Evolutionary conservation across 2,329 filamentous ascomycete species (phyloP).

Genomic region (Laburnicola sp.): DNA sequence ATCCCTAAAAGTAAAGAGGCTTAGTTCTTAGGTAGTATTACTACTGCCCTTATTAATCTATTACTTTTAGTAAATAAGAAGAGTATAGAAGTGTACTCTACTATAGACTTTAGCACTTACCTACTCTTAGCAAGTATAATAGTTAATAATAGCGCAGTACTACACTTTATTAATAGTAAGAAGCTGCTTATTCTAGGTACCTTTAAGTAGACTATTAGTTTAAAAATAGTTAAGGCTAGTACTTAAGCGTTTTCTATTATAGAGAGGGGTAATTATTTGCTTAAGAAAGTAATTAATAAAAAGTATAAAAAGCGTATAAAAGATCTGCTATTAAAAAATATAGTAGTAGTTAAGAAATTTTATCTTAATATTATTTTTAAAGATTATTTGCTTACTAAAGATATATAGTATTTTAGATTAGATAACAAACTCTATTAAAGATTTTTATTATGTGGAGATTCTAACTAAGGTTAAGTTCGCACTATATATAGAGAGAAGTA

Average conservation of each 20-base stretch:
- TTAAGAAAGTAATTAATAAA: not conserved
- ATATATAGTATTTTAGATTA: constrained; percentile 1
- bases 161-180: too few species aligned
- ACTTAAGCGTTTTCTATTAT: not conserved
- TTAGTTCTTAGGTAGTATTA: too few species aligned
- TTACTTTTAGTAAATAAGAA: not conserved
- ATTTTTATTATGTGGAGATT: too few species aligned
- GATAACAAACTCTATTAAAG: not conserved
- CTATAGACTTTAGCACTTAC: not conserved
- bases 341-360: not conserved
- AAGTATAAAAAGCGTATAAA: not conserved
- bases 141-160: too few species aligned
- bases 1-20: too few species aligned
- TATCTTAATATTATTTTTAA: not conserved
- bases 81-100: not conserved
- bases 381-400: not conserved
- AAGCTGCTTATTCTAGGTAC: not conserved
- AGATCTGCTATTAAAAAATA: not conserved
- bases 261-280: not conserved
- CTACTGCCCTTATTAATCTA: not conserved
- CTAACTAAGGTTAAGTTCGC: too few species aligned
- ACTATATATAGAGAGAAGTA: too few species aligned
- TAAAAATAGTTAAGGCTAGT: not conserved
- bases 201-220: not conserved
- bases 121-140: too few species aligned